A percentile compares a stretch with the other conserved stretches of the same genome.
Conservation (phyloP, 2,329 filamentous ascomycete genomes). For the Trichothecium roseum region DNA sequence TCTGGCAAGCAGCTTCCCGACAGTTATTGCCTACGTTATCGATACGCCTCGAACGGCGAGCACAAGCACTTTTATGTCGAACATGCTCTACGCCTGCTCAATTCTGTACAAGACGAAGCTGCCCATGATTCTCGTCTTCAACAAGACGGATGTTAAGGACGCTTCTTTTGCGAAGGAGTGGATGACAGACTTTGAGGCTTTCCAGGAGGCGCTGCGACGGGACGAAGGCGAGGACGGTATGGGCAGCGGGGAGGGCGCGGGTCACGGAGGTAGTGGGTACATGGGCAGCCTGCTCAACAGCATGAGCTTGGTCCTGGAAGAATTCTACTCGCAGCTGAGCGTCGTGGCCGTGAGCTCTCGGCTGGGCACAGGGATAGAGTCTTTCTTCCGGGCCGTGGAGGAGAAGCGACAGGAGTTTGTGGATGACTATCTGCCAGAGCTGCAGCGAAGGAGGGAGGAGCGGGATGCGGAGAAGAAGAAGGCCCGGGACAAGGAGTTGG, state of each 20-base stretch:
- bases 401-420: conserved; percentile 84
- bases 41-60: conserved; percentile 90
- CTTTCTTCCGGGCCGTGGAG: conserved; percentile 85
- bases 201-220: conserved; percentile 71
- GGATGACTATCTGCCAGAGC: conserved; percentile 81
- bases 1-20: conserved; percentile 87
- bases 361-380: conserved; percentile 81
- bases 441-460: conserved; percentile 67
- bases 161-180: conserved; percentile 89
- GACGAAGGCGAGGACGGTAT: conserved; percentile 74
- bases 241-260: conserved; percentile 56
- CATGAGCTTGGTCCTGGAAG: conserved; percentile 95
- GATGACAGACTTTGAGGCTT: conserved; percentile 98
- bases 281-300: conserved; percentile 94
- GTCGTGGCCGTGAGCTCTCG: conserved; percentile 91
- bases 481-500: conserved; percentile 69
- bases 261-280: conserved; percentile 74
- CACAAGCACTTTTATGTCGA: conserved; percentile 97
- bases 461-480: conserved; percentile 65
- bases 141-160: conserved; percentile 95
- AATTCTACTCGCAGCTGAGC: conserved; percentile 90
- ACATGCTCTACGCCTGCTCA: conserved; percentile 98
- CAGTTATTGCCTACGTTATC: conserved; percentile 94
- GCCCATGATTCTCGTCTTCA: conserved; percentile 98
- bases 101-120: conserved; percentile 98